Conservation (phyloP, 768 basidiomycete genomes). For the Lactifluus hygrophoroides region DNA sequence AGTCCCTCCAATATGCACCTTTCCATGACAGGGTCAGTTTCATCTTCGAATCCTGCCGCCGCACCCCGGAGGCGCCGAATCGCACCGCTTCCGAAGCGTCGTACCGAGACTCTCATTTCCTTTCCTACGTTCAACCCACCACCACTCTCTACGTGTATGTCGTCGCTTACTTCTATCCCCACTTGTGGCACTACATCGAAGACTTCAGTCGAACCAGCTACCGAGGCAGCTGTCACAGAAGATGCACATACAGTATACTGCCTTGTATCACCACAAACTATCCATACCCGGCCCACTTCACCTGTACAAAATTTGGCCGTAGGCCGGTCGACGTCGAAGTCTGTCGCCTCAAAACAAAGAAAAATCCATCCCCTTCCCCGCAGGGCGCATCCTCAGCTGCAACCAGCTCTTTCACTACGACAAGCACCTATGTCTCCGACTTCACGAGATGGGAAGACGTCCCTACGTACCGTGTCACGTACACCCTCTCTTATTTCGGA, state of each 20-base stretch:
- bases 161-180: neutral
- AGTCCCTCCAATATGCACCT: neutral
- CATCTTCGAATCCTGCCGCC: neutral
- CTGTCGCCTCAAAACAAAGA: neutral
- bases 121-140: neutral
- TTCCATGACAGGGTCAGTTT: too few species aligned
- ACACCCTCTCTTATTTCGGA: constrained; percentile 8
- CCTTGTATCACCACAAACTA: neutral
- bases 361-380: neutral
- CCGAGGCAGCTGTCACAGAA: too few species aligned
- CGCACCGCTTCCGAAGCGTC: constrained; percentile 3
- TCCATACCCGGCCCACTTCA: neutral
- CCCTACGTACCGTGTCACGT: neutral
- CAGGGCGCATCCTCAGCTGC: neutral
- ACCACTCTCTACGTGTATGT: neutral
- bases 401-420: neutral
- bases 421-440: neutral
- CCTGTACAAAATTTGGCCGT: neutral
- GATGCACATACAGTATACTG: neutral
- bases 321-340: neutral
- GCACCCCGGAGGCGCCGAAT: constrained; percentile 4
- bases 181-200: neutral
- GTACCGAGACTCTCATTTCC: neutral
- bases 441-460: too few species aligned
- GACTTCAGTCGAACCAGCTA: too few species aligned